phyloP scores from a whole-genome alignment of 169 alveolate species.

The Cryptosporidium andersoni region DNA sequence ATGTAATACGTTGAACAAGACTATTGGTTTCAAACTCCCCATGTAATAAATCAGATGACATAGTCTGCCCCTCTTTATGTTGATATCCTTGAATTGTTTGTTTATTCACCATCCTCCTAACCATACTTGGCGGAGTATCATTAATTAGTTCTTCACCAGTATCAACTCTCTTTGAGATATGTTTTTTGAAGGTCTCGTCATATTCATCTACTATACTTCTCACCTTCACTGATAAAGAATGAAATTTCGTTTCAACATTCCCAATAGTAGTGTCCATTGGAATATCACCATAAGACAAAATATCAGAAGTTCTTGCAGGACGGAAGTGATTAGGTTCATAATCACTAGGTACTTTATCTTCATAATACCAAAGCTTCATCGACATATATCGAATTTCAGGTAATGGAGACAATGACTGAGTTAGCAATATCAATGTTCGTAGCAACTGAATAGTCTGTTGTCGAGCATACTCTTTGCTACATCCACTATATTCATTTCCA shows the following conservation, averaged over 20 bases:
- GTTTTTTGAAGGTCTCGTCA: slow-evolving; percentile 3
- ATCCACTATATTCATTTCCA: slow-evolving; percentile 72
- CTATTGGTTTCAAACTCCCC: background rate
- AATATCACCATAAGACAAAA: slow-evolving; percentile 67
- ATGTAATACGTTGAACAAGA: background rate
- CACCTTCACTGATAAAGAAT: slow-evolving; percentile 74
- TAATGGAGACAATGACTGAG: slow-evolving; percentile 83
- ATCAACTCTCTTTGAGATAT: background rate
- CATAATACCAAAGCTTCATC: slow-evolving; percentile 82
- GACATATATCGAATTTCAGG: slow-evolving; percentile 82
- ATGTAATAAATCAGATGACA: slow-evolving; percentile 7
- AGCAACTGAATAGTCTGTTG: slow-evolving; percentile 76
- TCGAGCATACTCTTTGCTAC: slow-evolving; percentile 74
- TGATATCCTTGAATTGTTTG: background rate
- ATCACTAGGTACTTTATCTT: slow-evolving; percentile 80
- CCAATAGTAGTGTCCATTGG: slow-evolving; percentile 80
- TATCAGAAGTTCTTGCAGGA: slow-evolving; percentile 76
- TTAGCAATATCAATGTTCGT: slow-evolving; percentile 80
- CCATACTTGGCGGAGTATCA: no score
- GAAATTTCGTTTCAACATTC: slow-evolving; percentile 76
- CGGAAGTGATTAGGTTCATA: slow-evolving; percentile 85
- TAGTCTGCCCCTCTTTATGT: slow-evolving; percentile 18
- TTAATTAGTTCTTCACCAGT: no score
- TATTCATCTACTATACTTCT: slow-evolving; percentile 72
- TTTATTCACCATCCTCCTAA: no score